Base-by-base conservation (phyloP, 2,329 filamentous ascomycete species). In the Diplodia corticola region DNA sequence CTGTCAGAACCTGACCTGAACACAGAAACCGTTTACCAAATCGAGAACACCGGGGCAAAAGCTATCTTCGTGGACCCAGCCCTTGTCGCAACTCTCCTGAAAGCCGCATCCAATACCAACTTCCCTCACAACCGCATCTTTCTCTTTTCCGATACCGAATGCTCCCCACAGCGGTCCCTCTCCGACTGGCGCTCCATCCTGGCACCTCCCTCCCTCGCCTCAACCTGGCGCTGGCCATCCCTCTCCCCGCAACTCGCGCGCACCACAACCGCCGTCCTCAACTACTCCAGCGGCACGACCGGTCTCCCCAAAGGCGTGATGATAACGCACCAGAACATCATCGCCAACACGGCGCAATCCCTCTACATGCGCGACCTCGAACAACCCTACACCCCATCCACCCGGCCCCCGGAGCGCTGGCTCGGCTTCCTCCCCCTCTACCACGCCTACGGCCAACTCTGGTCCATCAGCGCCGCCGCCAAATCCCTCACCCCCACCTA, bases 21-120 rank as follows among this genome's bases (percentile, higher is more conserved):
- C 30, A 13, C 15, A 83, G 84, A 86, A 73, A 79, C 84, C 15
- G 76, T 78, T 3, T 80, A 84, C 69, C 84, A 86, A 70, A 80
- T 86, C 66, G 77, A 79, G 40, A 83, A 85, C 69, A 83, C 83
- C 1, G 76, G 77, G 4, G 81, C 83, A n/a, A 83, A 82, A 68
- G 71, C 80, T 10, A 76, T 86, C 53, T 73, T 86, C 3, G 80
- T 81, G 2, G 83, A 86, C 67, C 83, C 84, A 2, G 71, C 71
- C 6, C 76, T 84, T 46, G 73, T 85, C 1, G 69, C 77, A 12
- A 78, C 77, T 0, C 78, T 81, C 7, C 68, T 85, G 17, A 74
- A 78, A 67, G 83, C 83, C 9, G 78, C 81, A 4, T 67, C 72
- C 3, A 78, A 80, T 68, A 75, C 73, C 37, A 75, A 75, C 1